phyloP scores from a whole-genome alignment of 202 grass and related monocot genomes.

The Cymbopogon flexuosus region DNA sequence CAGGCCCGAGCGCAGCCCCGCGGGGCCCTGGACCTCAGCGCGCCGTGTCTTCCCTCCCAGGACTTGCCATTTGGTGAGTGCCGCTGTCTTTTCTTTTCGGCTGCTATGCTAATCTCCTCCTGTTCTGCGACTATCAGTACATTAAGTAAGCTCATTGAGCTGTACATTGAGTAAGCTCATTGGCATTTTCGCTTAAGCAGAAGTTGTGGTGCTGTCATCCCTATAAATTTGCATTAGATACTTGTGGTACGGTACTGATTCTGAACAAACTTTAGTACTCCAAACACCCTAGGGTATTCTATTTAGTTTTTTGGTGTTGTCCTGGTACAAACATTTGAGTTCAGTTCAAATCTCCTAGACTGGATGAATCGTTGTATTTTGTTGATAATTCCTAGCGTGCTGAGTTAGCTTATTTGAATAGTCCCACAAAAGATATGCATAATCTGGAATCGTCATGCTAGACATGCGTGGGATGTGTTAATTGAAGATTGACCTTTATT shows the following conservation, averaged over 20 bases:
- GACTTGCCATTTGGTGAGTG: constrained; percentile 57
- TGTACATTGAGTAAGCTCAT: background rate
- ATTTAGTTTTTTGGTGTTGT: background rate
- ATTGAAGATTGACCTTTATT: background rate
- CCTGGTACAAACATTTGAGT: background rate
- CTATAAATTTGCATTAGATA: background rate
- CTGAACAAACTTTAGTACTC: background rate
- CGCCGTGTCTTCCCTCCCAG: constrained; percentile 24
- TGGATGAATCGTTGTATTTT: background rate
- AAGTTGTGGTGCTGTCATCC: background rate
- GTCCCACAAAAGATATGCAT: background rate
- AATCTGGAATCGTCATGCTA: background rate
- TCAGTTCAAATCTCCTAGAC: background rate
- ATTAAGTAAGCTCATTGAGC: background rate
- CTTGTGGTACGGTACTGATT: constrained; percentile 15
- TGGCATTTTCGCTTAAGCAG: background rate
- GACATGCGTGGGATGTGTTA: background rate
- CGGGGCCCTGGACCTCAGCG: constrained; percentile 25
- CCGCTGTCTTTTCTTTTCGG: background rate
- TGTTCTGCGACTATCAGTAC: background rate
- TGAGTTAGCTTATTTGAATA: background rate
- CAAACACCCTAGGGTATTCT: background rate
- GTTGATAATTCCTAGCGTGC: background rate
- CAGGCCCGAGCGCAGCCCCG: constrained; percentile 55
- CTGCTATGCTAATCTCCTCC: background rate